These are phyloP conservation scores for Lepidium didymum DNA, from an alignment of 345 rosid genomes.

Conservation along the genomic window DNA sequence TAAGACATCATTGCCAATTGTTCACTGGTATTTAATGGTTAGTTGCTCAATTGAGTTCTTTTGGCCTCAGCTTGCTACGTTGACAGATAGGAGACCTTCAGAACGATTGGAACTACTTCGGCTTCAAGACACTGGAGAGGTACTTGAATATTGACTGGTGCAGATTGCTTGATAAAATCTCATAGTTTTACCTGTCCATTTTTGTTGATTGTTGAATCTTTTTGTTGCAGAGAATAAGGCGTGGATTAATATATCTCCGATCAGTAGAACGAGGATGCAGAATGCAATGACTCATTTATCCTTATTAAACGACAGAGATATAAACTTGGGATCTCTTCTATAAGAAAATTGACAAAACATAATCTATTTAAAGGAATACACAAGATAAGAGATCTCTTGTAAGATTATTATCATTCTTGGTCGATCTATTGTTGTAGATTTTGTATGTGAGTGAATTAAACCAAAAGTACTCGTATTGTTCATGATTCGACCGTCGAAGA, in stretches of 20 bases:
- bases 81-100: constrained; percentile 65
- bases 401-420: constrained; percentile 17
- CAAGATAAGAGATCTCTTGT: constrained; percentile 6
- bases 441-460: background rate
- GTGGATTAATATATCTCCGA: constrained; percentile 60
- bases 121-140: constrained; percentile 80
- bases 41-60: background rate
- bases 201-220: background rate
- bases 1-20: background rate
- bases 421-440: constrained; percentile 1
- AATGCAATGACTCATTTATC: constrained; percentile 33
- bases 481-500: background rate
- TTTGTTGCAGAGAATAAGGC: constrained; percentile 62
- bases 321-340: constrained; percentile 2
- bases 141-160: constrained; percentile 22
- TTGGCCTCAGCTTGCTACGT: constrained; percentile 63
- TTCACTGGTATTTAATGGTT: background rate
- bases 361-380: constrained; percentile 16
- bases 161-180: background rate
- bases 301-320: background rate
- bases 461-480: constrained; percentile 1
- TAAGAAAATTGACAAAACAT: constrained; percentile 17
- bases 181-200: background rate
- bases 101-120: constrained; percentile 86
- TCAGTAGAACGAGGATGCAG: constrained; percentile 67